Base-by-base conservation (phyloP, 768 basidiomycete species). In the Scleroderma bovista region DNA sequence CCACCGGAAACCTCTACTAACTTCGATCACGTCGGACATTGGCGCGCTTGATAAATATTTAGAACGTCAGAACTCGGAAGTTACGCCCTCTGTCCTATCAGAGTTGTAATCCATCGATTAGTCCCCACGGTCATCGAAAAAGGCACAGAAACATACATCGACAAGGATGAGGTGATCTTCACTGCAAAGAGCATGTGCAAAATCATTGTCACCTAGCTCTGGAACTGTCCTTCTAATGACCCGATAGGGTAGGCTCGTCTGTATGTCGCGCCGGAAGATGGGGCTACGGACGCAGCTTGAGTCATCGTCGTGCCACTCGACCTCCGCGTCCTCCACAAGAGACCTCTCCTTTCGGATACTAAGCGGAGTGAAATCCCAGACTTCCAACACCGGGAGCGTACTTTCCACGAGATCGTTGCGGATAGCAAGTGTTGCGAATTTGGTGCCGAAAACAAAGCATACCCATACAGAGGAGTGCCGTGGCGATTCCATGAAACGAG, bases 101-200 rank as follows among this genome's bases (percentile, higher is more conserved):
- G 3, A 1, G 6, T 13, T 22, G 26, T 29, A 9, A 41, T 42
- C 16, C 17, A 11, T 50, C 36, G 6, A 13, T 48, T 11, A 54
- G 45, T 38, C 20, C 15, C 19, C 3, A 9, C 31, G 19, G 22
- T 13, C 12, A 36, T 20, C 36, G 40, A 47, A 45, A 34, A 46
- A 13, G 16, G 26, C 24, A 29, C 13, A 22, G 33, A 23, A 20
- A 56, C 67, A 42, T 15, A 78, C 75, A 58, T 77, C 71, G 34
- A 82, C 76, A 3, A 80, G 62, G 44, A 85, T 64, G 8, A 84
- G 53, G 51, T 65, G 69, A 62, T 84, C 81, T 60, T 81, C 80
- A 53, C 72, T 75, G 66, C 81, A 76, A 74, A 85, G 75, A 8
- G 69, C 71, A 31, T 62, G 60, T 24, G 57, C 51, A 42, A 59